Percentiles rank a stretch among this genome's conserved stretches.
Evolutionary conservation across 768 basidiomycete species (phyloP).

Genomic region (Kwoniella dejecticola): DNA sequence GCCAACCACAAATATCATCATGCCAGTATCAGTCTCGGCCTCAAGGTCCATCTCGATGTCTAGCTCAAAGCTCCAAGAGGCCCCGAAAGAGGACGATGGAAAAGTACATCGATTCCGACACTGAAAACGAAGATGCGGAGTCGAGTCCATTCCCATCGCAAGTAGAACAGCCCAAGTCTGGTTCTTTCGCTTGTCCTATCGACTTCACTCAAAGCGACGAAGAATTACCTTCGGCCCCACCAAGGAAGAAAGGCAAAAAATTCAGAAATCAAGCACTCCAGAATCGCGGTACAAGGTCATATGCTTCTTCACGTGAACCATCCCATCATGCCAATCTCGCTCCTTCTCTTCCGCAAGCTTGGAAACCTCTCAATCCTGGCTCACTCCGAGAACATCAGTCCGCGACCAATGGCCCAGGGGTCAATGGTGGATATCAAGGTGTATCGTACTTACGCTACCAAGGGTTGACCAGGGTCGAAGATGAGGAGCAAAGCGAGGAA

Average conservation of each 20-base stretch:
- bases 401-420: no score
- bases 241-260: background rate
- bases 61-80: background rate
- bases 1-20: background rate
- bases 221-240: background rate
- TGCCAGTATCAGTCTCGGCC: background rate
- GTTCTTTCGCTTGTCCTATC: background rate
- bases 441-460: no score
- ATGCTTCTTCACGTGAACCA: no score
- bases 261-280: no score
- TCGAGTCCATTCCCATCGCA: background rate
- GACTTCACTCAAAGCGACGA: constrained; percentile 1
- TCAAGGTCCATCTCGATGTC: no score
- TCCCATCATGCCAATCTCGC: no score
- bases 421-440: no score
- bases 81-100: background rate
- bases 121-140: background rate
- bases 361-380: no score
- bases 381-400: no score
- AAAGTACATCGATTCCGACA: background rate
- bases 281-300: no score
- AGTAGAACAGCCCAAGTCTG: background rate
- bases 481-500: background rate
- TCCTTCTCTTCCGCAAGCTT: no score
- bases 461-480: background rate